Base-by-base conservation (phyloP, 805 yeast genomes). In the Candida arabinofermentans region DNA sequence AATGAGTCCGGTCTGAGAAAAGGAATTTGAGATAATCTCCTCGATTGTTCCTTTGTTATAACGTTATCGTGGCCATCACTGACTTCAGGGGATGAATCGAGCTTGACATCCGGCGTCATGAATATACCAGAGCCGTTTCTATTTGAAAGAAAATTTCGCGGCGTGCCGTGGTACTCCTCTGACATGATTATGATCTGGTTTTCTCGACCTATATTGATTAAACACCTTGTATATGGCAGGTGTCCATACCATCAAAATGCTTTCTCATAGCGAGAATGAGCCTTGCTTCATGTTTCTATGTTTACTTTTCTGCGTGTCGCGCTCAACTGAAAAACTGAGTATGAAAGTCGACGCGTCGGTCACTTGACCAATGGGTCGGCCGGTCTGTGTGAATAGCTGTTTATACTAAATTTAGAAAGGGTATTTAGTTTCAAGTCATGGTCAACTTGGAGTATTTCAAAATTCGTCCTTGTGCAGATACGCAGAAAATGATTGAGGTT, bases 401-500 rank as follows among this genome's bases (percentile, higher is more conserved):
- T n/a, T n/a, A n/a, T n/a, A n/a, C n/a, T n/a, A n/a, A n/a, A n/a
- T n/a, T n/a, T n/a, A n/a, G n/a, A n/a, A n/a, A n/a, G n/a, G n/a
- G n/a, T n/a, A n/a, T n/a, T n/a, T n/a, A n/a, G n/a, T n/a, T n/a
- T n/a, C n/a, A n/a, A n/a, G n/a, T n/a, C n/a, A n/a, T n/a, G n/a
- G n/a, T n/a, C n/a, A n/a, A n/a, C n/a, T n/a, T n/a, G n/a, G n/a
- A n/a, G n/a, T n/a, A n/a, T n/a, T n/a, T n/a, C n/a, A n/a, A n/a
- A n/a, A n/a, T 9, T n/a, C 30, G 14, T 22, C 13, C n/a, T 2
- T 16, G 21, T 22, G 35, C 5, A 18, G n/a, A 10, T 6, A 12
- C 3, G 18, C 19, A 8, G 7, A 14, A 24, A 24, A 83, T 84
- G 90, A 79, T 85, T 40, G 88, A 85, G 57, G 84, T 85, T 13